These are phyloP conservation scores for Curvularia verruculosa DNA, from an alignment of 2,329 filamentous ascomycete genomes.

Conservation along the genomic window DNA sequence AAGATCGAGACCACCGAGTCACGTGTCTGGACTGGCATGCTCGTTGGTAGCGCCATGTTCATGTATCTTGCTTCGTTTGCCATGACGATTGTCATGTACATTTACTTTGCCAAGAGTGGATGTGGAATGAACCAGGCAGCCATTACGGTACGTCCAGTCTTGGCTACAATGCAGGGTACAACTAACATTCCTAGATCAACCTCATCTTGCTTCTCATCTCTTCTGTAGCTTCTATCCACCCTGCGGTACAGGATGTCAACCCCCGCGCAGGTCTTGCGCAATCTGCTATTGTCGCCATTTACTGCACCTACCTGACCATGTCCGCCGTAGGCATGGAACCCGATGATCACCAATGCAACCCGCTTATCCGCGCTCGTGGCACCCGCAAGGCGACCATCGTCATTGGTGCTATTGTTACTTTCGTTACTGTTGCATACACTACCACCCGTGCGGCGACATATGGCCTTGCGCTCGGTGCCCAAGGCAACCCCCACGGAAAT, in stretches of 20 bases:
- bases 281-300: conserved; percentile 94
- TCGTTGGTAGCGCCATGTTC: conserved; percentile 88
- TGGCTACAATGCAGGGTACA: background rate
- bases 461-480: conserved; percentile 74
- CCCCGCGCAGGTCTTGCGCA: conserved; percentile 94
- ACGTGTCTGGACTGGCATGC: conserved; percentile 78
- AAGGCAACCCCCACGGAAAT: conserved; percentile 59
- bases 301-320: conserved; percentile 98
- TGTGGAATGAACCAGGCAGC: conserved; percentile 97
- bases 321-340: conserved; percentile 99
- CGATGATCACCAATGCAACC: conserved; percentile 93
- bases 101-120: conserved; percentile 83
- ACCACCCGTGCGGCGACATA: conserved; percentile 96
- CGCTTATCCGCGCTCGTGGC: conserved; percentile 81
- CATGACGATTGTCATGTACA: conserved; percentile 96
- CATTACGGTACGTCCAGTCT: conserved; percentile 67
- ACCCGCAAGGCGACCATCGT: conserved; percentile 90
- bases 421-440: conserved; percentile 96
- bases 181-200: conserved; percentile 65
- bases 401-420: conserved; percentile 91
- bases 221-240: conserved; percentile 86
- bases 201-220: conserved; percentile 80
- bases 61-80: conserved; percentile 92
- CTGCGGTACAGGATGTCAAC: conserved; percentile 87
- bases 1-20: conserved; percentile 93